A percentile compares a stretch with the other conserved stretches of the same genome.
Conservation (phyloP, 23 red algal genomes). For the Cyanidioschyzon merolae region DNA sequence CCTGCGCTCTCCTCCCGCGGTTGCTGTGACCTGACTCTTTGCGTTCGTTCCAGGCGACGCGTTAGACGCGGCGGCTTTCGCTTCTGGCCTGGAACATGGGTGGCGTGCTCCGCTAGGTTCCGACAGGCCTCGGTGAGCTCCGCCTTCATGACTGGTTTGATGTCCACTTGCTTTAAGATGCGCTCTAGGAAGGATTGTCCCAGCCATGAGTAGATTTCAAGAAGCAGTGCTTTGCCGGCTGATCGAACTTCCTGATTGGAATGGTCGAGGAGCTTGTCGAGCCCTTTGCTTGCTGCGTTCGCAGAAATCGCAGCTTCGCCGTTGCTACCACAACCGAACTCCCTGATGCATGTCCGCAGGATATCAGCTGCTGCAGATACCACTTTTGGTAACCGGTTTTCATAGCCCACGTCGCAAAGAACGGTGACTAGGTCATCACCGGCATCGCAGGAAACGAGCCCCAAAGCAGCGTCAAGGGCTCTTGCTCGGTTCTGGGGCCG, state of each 20-base stretch:
- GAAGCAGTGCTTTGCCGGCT: constrained; percentile 58
- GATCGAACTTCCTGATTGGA: constrained; percentile 64
- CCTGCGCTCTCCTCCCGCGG: neutral
- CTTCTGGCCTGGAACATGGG: constrained; percentile 1
- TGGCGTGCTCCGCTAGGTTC: neutral
- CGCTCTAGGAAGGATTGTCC: constrained; percentile 17
- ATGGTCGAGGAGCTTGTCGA: constrained; percentile 73
- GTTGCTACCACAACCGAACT: constrained; percentile 17
- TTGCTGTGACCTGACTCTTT: neutral
- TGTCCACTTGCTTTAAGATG: neutral
- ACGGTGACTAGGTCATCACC: constrained; percentile 49
- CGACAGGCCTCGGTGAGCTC: neutral
- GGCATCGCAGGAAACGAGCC: constrained; percentile 56
- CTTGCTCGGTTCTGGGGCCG: constrained; percentile 53
- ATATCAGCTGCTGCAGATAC: constrained; percentile 50
- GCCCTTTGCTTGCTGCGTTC: constrained; percentile 40
- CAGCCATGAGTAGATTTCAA: constrained; percentile 73
- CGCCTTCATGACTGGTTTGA: neutral
- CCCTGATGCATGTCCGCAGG: constrained; percentile 35
- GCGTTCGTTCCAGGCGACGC: neutral
- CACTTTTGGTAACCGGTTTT: constrained; percentile 72
- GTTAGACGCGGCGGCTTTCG: constrained; percentile 29
- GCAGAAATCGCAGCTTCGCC: constrained; percentile 36
- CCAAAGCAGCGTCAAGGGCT: constrained; percentile 51
- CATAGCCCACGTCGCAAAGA: constrained; percentile 41